A percentile compares a stretch with the other conserved stretches of the same genome.
Evolutionary conservation across 2,329 filamentous ascomycete species (phyloP).

Genomic region (Paecilomyces dactylethromorphus): DNA sequence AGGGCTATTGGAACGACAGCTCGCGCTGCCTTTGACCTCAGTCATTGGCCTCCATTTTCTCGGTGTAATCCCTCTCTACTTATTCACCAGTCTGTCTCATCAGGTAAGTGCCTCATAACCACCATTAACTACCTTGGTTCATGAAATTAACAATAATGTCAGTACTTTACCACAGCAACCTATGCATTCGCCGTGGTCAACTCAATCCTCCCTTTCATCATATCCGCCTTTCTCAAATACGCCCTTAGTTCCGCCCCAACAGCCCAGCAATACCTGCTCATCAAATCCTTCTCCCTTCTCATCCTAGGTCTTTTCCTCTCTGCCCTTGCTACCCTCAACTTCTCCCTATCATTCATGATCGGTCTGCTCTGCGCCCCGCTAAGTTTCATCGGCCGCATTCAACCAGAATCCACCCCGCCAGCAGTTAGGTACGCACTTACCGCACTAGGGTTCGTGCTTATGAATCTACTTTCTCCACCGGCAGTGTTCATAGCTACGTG

Average conservation of each 20-base stretch:
- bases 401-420: constrained; percentile 1
- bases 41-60: constrained; percentile 68
- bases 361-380: constrained; percentile 73
- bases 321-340: constrained; percentile 90
- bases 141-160: constrained; percentile 5
- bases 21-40: constrained; percentile 55
- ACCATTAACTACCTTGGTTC: not conserved
- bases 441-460: constrained; percentile 41
- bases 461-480: constrained; percentile 58
- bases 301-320: constrained; percentile 87
- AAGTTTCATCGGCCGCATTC: constrained; percentile 54
- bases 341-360: constrained; percentile 79
- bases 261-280: constrained; percentile 65
- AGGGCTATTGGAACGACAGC: constrained; percentile 30
- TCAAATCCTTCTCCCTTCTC: constrained; percentile 88
- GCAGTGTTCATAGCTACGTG: constrained; percentile 46
- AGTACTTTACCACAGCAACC: constrained; percentile 59
- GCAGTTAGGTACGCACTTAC: constrained; percentile 15
- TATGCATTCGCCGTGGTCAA: constrained; percentile 41
- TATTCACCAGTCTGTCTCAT: constrained; percentile 71
- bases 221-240: constrained; percentile 40
- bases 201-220: not conserved
- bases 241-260: constrained; percentile 46
- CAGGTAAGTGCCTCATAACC: constrained; percentile 46
- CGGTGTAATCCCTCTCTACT: constrained; percentile 71